Percentiles rank a stretch among this genome's conserved stretches.
Conservation (phyloP, 257 asterid species). For the Scutellaria baicalensis region DNA sequence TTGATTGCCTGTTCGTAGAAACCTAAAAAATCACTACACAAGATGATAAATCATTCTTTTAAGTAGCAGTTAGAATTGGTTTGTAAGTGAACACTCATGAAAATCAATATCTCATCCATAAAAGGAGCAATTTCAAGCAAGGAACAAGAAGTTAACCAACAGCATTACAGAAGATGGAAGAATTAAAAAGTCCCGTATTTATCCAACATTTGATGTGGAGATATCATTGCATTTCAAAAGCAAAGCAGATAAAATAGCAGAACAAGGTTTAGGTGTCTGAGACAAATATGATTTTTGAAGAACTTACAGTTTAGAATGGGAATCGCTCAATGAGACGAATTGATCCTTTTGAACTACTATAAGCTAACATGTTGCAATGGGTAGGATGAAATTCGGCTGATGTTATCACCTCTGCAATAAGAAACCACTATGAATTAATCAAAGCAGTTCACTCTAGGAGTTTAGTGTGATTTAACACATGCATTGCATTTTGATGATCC, state of each 20-base stretch:
- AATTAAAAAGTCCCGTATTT: not conserved
- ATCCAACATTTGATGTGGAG: slow-evolving; percentile 2
- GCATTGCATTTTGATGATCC: not conserved
- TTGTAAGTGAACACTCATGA: slow-evolving; percentile 2
- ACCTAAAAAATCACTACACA: not conserved
- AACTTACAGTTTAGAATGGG: slow-evolving; percentile 89
- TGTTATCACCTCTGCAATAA: slow-evolving; percentile 93
- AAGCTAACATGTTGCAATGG: slow-evolving; percentile 90
- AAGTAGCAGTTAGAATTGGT: not conserved
- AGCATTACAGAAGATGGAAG: not conserved
- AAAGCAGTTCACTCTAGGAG: slow-evolving; percentile 5
- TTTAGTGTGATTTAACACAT: not conserved
- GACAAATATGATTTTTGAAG: not conserved
- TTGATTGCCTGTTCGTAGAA: not conserved
- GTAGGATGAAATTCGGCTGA: slow-evolving; percentile 99
- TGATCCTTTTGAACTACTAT: slow-evolving; percentile 99
- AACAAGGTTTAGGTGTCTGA: slow-evolving; percentile 6
- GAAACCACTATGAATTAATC: slow-evolving; percentile 16
- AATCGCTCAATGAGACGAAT: slow-evolving; percentile 97
- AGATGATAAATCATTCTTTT: not conserved
- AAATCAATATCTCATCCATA: slow-evolving; percentile 17
- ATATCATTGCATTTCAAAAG: not conserved
- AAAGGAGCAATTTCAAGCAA: not conserved
- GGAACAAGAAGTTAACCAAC: slow-evolving; percentile 3
- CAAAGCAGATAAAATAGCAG: slow-evolving; percentile 12